Evolutionary conservation across 495 filamentous ascomycete species (phyloP), one percentile per base, ranked within the genome.

Genomic region (Delitschia confertaspora): DNA sequence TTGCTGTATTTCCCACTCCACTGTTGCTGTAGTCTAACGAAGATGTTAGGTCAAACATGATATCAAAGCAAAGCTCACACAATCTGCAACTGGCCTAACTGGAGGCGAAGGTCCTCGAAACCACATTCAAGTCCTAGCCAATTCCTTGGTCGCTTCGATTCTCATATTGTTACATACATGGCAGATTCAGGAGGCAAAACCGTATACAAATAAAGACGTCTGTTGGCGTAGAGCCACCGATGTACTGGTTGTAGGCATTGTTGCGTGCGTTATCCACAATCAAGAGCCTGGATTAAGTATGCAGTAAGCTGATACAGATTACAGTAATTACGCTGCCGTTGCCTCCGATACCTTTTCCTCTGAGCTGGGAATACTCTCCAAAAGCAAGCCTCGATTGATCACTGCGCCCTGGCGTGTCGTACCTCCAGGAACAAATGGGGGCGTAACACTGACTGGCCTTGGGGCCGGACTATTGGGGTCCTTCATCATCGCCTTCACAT

Each of bases 331-430:
- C 50, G 91, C 86, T 23, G 83, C 85, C 18, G 85, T 89, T 16
- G 79, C 87, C 9, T 83, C 91, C 21, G 91, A 98, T 59, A 98
- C 91, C 4, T 93, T 94, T 64, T 87, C 83, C 42, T 95, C 88
- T 9, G 91, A 98, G 64, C 77, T 96, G 10, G 91, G 91, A 5
- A 98, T 98, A 34, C 72, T 96, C 13, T 81, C 88, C 13, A 78
- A 72, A 46, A 72, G 70, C 17, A 65, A 71, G 26, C 91, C 91
- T 0, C 74, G 86, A 13, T 74, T 98, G n/a, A 87, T 98, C 42
- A 94, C 86, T 3, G 85, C 85, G 19, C 73, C 74, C 17, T 83
- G 70, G 16, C 65, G 88, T 9, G 73, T 77, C 10, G 93, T 95
- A 0, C 88, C 89, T 0, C 76, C 74, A 2, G 91, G 91, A 7